Base-by-base conservation (phyloP, 768 basidiomycete species). In the Amanita pseudoporphyria region DNA sequence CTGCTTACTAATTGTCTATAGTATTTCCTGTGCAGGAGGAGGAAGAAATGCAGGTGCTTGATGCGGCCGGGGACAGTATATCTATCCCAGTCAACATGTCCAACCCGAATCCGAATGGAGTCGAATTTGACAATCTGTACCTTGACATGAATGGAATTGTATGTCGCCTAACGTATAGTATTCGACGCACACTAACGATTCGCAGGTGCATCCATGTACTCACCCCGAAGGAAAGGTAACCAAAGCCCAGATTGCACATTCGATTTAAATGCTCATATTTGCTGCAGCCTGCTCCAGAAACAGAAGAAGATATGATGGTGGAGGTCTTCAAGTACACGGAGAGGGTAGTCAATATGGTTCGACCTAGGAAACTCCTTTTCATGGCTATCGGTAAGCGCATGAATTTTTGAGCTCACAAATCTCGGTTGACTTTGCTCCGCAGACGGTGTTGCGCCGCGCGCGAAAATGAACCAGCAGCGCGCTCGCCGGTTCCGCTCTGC, bases 391-490 rank as follows among this genome's bases (percentile, higher is more conserved):
- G 94, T 91, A 47, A 53, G 80, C 19, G 10, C 14, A 32, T 16
- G 16, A n/a, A 67, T 26, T 12, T 37, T 40, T 45, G 32, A n/a
- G 4, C 35, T n/a, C 16, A 13, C 22, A 16, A 26, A 3, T 21
- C 14, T 10, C 19, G 12, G 10, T 30, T 18, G 31, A 50, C 9
- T 54, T 39, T 5, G 36, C 33, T 26, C 48, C 37, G 36, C 49
- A 95, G 94, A 98, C 60, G 95, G 95, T 52, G 95, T 97, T 18
- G 95, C 95, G 9, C 95, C 95, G 28, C 82, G 95, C 59, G 96
- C 96, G 35, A 99, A 99, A 71, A 99, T 99, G 96, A 99, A 99
- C 63, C 96, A 99, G 61, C 96, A 99, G 64, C 90, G 96, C 9
- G 92, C 93, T 13, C 78, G 96, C 56, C 91, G 96, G 49, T 99